Base-by-base conservation (phyloP, 441 rosid genomes). In the Brassica hybrid region DNA sequence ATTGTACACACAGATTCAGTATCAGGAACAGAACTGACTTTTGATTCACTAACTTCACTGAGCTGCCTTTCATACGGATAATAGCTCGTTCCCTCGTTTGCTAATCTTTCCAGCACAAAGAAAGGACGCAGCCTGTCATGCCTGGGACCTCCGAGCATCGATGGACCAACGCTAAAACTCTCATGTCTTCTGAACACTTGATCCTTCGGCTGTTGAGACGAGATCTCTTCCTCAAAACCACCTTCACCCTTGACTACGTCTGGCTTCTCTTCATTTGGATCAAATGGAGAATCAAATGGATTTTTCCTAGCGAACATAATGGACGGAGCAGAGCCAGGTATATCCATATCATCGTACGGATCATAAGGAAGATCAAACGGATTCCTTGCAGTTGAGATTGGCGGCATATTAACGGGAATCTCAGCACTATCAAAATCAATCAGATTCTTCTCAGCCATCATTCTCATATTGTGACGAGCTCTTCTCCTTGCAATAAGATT, bases 181-280 rank as follows among this genome's bases (percentile, higher is more conserved):
- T 57, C 61, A 57, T 57, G 61, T 19, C 61, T 18, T 57, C 61
- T 57, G 61, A 57, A 57, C 61, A 57, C 61, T 57, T 18, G 61
- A 57, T 57, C 61, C 61, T 57, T 57, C 27, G 61, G 61, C 10
- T 19, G 61, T 19, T 57, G 61, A 57, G 25, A 56, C 0, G 50
- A 18, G 6, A 18, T 8, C 61, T 57, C 61, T 9, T 57, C 61
- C 61, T 57, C 61, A 5, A 57, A 18, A 57, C 61, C n/a, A 57
- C 61, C n/a, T 0, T 57, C 61, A 57, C 61, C 27, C 61, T 18
- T 57, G 0, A 27, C 32, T 27, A 19, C 0, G 27, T 57, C 61
- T 57, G 61, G 1, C n/a, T 19, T 57, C 9, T 57, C 61, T 57
- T 57, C 61, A 10, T 57, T 57, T 0, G 61, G 61, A 18, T 57